Conservation (phyloP, 495 filamentous ascomycete species). For the Penicillium pulvis region DNA sequence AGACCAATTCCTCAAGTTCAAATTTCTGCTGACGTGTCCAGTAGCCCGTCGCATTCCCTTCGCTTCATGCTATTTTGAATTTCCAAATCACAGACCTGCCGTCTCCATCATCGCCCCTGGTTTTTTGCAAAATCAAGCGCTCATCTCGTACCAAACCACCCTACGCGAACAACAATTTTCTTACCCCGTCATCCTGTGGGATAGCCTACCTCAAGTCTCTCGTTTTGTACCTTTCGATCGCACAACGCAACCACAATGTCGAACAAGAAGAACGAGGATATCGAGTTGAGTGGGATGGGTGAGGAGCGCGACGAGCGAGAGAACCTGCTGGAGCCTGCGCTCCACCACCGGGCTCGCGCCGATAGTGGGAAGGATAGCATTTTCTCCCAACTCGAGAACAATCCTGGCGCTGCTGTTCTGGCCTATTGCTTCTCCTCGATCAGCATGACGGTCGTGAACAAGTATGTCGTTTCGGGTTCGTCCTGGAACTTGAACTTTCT, state of each 20-base stretch:
- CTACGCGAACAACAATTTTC: no score
- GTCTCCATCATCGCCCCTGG: no score
- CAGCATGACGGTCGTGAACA: conserved; percentile 4
- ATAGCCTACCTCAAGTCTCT: not conserved
- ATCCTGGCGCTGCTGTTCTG: not conserved
- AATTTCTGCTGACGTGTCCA: no score
- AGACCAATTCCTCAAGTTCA: no score
- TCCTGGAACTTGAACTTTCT: conserved; percentile 3
- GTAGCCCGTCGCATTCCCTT: not conserved
- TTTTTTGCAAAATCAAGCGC: no score
- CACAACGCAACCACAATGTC: not conserved
- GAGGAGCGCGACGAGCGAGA: not conserved
- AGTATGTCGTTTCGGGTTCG: conserved; percentile 1
- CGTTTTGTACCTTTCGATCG: not conserved
- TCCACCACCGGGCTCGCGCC: not conserved
- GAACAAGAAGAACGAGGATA: not conserved
- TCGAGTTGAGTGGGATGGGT: not conserved
- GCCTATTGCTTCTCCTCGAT: conserved; percentile 2
- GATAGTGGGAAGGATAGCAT: not conserved
- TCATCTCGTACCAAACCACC: no score
- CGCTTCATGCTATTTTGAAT: not conserved
- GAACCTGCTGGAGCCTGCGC: not conserved
- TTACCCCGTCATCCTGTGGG: not conserved
- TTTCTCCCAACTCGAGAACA: not conserved
- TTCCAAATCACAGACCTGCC: no score